phyloP scores from a whole-genome alignment of 2,329 filamentous ascomycete genomes.

The Periglandula ipomoeae region DNA sequence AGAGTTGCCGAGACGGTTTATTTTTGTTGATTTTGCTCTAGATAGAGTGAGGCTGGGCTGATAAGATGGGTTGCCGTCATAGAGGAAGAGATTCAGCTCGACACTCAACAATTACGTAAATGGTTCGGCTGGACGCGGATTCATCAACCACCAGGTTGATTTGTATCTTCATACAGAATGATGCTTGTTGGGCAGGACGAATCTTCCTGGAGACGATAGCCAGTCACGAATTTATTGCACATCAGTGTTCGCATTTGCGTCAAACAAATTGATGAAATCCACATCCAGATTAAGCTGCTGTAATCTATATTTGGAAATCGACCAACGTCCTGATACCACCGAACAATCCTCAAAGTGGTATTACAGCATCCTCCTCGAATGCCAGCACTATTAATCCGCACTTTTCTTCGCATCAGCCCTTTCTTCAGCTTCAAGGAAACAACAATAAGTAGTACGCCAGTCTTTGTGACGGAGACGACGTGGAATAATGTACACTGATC shows the following conservation, averaged over 20 bases:
- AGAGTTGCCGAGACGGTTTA: no score
- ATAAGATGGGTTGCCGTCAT: no score
- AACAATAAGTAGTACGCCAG: slow-evolving; percentile 10
- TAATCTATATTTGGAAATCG: slow-evolving; percentile 10
- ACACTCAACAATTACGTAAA: no score
- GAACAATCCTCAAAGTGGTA: neutral
- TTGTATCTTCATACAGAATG: no score
- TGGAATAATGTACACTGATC: slow-evolving; percentile 23
- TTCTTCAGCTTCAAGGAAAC: neutral
- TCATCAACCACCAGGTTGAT: no score
- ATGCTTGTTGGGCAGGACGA: no score
- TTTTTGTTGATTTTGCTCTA: no score
- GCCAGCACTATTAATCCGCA: slow-evolving; percentile 1
- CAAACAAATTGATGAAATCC: slow-evolving; percentile 6
- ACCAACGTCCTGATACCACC: neutral
- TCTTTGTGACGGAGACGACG: slow-evolving; percentile 19
- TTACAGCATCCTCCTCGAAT: neutral
- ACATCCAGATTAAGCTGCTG: slow-evolving; percentile 16
- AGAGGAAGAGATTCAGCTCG: no score
- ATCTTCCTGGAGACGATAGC: no score
- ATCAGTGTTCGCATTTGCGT: neutral
- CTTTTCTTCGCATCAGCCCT: neutral
- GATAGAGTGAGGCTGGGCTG: no score
- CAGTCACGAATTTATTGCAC: neutral
- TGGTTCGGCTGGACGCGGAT: no score